These are phyloP conservation scores for Eucalyptus coolabah DNA, from an alignment of 345 rosid species.

Conservation along the genomic window DNA sequence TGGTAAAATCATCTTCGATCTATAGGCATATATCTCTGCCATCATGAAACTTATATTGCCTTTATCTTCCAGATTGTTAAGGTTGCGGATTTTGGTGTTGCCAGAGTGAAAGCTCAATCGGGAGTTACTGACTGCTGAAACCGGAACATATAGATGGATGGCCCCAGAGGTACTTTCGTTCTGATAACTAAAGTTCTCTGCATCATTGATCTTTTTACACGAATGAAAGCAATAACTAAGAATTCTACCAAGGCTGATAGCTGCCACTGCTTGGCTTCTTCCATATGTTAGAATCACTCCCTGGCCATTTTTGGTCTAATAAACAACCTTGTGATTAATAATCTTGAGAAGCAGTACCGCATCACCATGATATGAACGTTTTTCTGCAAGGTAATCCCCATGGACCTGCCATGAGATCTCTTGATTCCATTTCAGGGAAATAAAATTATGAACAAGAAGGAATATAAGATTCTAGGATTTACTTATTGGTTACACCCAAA, in stretches of 20 bases:
- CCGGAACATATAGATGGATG: slow-evolving; percentile 98
- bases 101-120: slow-evolving; percentile 81
- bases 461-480: background rate
- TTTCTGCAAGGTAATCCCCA: background rate
- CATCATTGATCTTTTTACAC: background rate
- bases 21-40: background rate
- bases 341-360: background rate
- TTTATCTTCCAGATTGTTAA: slow-evolving; percentile 51
- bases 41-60: background rate
- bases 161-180: slow-evolving; percentile 73
- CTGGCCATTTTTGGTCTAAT: background rate
- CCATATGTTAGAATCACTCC: background rate
- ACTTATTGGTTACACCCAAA: background rate
- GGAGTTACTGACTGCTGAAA: slow-evolving; percentile 97
- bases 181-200: background rate
- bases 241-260: background rate
- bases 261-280: background rate
- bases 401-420: background rate
- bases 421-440: background rate
- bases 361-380: background rate
- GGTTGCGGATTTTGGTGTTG: slow-evolving; percentile 99
- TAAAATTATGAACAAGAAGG: background rate
- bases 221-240: background rate
- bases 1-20: background rate
- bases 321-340: background rate